Evolutionary conservation across 371 early-diverging fungal genomes (phyloP).

Genomic region (Syncephalastrum sp.): DNA sequence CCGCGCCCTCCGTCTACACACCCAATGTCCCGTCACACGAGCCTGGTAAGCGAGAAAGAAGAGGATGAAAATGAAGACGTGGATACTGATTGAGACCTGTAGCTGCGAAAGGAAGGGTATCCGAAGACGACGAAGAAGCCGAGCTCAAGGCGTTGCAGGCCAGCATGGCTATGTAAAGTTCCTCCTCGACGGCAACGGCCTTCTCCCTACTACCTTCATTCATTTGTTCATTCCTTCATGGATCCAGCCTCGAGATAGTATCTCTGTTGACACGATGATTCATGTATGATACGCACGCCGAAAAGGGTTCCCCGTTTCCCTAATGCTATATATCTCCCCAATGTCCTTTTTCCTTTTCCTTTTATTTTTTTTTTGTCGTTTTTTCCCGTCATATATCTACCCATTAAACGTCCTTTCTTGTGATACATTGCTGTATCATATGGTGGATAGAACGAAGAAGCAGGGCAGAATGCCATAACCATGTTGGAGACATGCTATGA

Average conservation of each 20-base stretch:
- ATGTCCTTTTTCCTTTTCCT: conserved; percentile 9
- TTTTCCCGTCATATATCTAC: conserved; percentile 6
- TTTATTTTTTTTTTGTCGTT: conserved; percentile 1
- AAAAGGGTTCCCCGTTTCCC: no score
- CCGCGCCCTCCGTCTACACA: conserved; percentile 60
- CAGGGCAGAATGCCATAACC: no score
- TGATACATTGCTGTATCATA: conserved; percentile 1
- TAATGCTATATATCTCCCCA: conserved; percentile 3
- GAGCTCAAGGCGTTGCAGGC: conserved; percentile 80
- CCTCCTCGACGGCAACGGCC: not conserved
- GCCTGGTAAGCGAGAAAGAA: conserved; percentile 51
- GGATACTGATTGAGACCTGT: not conserved
- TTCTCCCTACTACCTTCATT: conserved; percentile 7
- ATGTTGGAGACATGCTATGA: no score
- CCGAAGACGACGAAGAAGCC: conserved; percentile 83
- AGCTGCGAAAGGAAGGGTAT: conserved; percentile 30
- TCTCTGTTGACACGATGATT: conserved; percentile 6
- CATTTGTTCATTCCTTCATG: conserved; percentile 9
- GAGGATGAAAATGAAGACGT: not conserved
- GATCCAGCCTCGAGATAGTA: conserved; percentile 1
- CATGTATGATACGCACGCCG: no score
- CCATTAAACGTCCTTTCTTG: conserved; percentile 4
- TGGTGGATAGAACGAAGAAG: no score
- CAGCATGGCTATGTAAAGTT: conserved; percentile 62
- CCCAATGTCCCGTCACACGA: conserved; percentile 62